These are phyloP conservation scores for Adenanthera pavonina DNA, from an alignment of 306 rosid species.

Conservation along the genomic window DNA sequence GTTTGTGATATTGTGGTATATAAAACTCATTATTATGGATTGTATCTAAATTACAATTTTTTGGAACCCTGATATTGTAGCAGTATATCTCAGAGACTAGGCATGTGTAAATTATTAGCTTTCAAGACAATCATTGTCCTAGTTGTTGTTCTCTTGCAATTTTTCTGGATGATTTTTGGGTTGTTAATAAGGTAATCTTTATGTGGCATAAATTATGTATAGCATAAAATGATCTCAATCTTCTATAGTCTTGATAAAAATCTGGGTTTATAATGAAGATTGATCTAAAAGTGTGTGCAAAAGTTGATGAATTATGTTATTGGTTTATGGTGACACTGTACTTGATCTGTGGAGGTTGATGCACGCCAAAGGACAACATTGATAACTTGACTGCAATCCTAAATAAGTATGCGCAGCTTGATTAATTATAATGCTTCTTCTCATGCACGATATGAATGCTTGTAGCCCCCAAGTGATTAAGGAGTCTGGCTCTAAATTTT, in stretches of 20 bases:
- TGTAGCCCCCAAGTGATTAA: neutral
- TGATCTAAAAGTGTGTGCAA: neutral
- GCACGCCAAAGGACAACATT: neutral
- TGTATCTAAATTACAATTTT: neutral
- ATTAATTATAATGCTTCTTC: neutral
- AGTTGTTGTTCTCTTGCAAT: conserved; percentile 1
- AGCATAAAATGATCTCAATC: neutral
- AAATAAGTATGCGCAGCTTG: too few relatives aligned
- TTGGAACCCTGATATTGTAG: neutral
- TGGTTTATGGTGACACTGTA: conserved; percentile 11
- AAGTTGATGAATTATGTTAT: neutral
- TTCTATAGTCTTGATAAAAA: neutral
- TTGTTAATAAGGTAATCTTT: neutral
- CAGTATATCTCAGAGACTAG: neutral
- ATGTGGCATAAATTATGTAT: neutral
- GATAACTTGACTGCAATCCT: neutral
- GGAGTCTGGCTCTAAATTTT: neutral
- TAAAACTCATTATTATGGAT: neutral
- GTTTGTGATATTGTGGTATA: neutral
- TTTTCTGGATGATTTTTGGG: neutral
- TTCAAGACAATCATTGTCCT: neutral
- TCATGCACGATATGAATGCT: neutral
- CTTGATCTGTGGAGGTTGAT: conserved; percentile 2
- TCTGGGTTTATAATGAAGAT: neutral
- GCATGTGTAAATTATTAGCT: neutral